phyloP scores from a whole-genome alignment of 2,329 filamentous ascomycete species.

The Venturia effusa region DNA sequence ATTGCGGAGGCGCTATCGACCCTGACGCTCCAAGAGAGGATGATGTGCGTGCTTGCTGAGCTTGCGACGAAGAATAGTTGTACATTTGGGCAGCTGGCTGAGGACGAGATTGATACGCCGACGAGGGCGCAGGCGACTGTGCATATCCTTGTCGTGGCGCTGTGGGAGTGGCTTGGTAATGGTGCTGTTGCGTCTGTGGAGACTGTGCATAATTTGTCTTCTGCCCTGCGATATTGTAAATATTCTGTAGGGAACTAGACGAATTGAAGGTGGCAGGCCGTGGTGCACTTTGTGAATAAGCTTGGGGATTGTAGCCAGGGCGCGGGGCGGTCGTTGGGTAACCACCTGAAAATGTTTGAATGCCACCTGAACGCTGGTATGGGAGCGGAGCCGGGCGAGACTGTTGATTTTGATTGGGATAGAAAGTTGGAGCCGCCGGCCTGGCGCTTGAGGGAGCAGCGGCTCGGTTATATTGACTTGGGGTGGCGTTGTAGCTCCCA shows the following conservation, averaged over 20 bases:
- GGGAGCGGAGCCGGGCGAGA: slow-evolving; percentile 3
- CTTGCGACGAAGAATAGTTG: not conserved
- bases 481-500: slow-evolving; percentile 2
- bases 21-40: not conserved
- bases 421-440: not conserved
- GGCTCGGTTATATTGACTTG: slow-evolving; percentile 9
- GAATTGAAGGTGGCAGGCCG: not conserved
- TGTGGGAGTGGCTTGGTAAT: slow-evolving; percentile 1
- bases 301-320: not conserved
- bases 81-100: slow-evolving; percentile 3
- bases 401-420: not conserved
- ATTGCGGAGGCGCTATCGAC: not conserved
- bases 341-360: slow-evolving; percentile 5
- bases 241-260: not conserved
- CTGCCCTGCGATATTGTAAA: slow-evolving; percentile 5
- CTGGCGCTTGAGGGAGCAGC: not conserved
- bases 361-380: slow-evolving; percentile 7
- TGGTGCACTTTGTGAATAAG: not conserved
- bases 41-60: slow-evolving; percentile 1
- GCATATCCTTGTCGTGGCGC: not conserved
- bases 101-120: not conserved
- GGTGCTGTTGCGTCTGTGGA: slow-evolving; percentile 1
- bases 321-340: slow-evolving; percentile 5
- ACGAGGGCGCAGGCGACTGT: not conserved
- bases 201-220: slow-evolving; percentile 1